Conservation (phyloP, 305 asterid species). For the Vinca major region DNA sequence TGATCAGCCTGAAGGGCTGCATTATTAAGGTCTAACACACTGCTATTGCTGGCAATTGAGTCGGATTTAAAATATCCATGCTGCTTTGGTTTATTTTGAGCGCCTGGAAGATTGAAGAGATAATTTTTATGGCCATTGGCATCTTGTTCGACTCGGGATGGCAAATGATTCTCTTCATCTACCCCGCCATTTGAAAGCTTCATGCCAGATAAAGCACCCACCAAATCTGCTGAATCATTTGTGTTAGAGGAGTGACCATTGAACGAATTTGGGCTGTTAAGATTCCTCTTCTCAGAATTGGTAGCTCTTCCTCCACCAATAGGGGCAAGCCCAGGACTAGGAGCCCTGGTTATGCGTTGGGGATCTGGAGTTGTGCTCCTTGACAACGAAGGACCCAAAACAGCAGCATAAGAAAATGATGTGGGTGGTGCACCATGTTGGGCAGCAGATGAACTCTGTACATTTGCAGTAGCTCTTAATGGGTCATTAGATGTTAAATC, state of each 20-base stretch:
- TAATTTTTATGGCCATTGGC: slow-evolving; percentile 48
- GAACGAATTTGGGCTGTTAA: slow-evolving; percentile 55
- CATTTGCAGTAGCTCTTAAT: slow-evolving; percentile 32
- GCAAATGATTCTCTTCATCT: slow-evolving; percentile 41
- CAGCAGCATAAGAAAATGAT: slow-evolving; percentile 92
- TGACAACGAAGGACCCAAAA: slow-evolving; percentile 75
- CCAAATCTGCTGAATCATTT: slow-evolving; percentile 56
- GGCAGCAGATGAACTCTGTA: slow-evolving; percentile 42
- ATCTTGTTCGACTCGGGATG: slow-evolving; percentile 43
- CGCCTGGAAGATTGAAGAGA: slow-evolving; percentile 50
- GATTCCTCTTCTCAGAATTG: slow-evolving; percentile 51
- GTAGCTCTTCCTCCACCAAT: slow-evolving; percentile 71
- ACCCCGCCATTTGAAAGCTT: slow-evolving; percentile 59
- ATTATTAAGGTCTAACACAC: slow-evolving; percentile 32
- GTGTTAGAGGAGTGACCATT: slow-evolving; percentile 45
- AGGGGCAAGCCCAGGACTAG: slow-evolving; percentile 88
- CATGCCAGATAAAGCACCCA: slow-evolving; percentile 72
- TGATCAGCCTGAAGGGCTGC: slow-evolving; percentile 35
- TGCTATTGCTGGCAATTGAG: slow-evolving; percentile 31
- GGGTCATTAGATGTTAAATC: slow-evolving; percentile 49
- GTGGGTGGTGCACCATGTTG: slow-evolving; percentile 53
- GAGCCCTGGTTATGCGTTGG: slow-evolving; percentile 68
- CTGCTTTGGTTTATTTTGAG: slow-evolving; percentile 50
- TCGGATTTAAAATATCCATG: slow-evolving; percentile 44
- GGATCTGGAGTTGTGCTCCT: slow-evolving; percentile 96